These are phyloP conservation scores for Diospyros lotus DNA, from an alignment of 148 eudicot species.

Conservation along the genomic window DNA sequence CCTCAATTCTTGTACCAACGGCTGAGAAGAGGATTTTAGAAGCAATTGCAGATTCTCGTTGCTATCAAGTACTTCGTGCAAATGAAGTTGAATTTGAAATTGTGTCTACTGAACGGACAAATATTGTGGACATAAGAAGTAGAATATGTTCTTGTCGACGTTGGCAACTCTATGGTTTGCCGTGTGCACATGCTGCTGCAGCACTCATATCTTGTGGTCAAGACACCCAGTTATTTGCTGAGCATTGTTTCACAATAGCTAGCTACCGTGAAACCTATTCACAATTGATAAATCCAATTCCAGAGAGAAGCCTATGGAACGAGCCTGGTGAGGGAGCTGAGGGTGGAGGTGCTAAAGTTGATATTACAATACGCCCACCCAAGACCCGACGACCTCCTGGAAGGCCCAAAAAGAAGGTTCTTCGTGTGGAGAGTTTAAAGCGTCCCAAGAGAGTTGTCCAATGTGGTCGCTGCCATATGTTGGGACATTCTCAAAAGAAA, in stretches of 20 bases:
- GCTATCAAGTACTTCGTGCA: constrained; percentile 95
- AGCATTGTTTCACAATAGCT: constrained; percentile 76
- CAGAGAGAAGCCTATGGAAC: constrained; percentile 72
- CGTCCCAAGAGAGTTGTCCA: constrained; percentile 91
- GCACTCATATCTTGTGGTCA: constrained; percentile 96
- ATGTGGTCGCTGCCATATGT: constrained; percentile 94
- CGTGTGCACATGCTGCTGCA: constrained; percentile 97
- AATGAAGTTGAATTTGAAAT: constrained; percentile 98
- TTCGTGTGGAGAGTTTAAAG: constrained; percentile 79
- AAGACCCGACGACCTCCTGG: constrained; percentile 97
- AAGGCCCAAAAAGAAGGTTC: constrained; percentile 94
- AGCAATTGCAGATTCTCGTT: constrained; percentile 80
- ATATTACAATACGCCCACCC: constrained; percentile 64
- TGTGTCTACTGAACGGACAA: constrained; percentile 92
- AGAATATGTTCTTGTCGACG: constrained; percentile 86
- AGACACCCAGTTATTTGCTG: constrained; percentile 74
- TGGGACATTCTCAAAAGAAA: constrained; percentile 97
- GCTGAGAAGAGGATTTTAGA: constrained; percentile 83
- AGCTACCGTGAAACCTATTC: constrained; percentile 86
- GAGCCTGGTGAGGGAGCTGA: constrained; percentile 53
- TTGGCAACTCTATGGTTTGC: constrained; percentile 93
- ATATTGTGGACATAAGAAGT: constrained; percentile 81
- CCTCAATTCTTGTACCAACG: constrained; percentile 78
- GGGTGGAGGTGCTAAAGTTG: constrained; percentile 53
- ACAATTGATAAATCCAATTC: constrained; percentile 60